Base-by-base conservation (phyloP, 2,329 filamentous ascomycete genomes). In the Xylaria sp. region DNA sequence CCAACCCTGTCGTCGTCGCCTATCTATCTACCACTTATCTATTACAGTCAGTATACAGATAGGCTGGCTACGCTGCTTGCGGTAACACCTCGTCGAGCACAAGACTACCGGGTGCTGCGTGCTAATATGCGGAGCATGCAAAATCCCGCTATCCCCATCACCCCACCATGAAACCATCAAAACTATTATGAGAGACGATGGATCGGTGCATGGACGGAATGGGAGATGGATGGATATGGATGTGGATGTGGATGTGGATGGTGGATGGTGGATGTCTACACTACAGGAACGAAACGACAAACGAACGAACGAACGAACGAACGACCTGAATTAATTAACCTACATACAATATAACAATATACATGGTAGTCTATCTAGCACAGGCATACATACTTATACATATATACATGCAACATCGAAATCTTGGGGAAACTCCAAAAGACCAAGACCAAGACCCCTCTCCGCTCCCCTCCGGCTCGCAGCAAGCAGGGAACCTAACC, bases 81-180 rank as follows among this genome's bases (percentile, higher is more conserved):
- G 23, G 48, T 51, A 51, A 29, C 48, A 51, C 23, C 25, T 29
- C 21, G 3, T n/a, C 18, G 18, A 48, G 44, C 44, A 48, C 44
- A 48, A 48, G 44, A 48, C 21, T 48, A 35, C 18, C 44, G 21
- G n/a, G 44, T 47, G 21, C n/a, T 35, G 18, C 32, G 13, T 50
- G 21, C 18, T 21, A 27, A 35, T 54, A 35, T 42, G 32, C 54
- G 21, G 29, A 60, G 37, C 63, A 57, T 57, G 51, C 44, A 63
- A 44, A 66, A 37, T 35, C 44, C 54, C 65, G 23, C 42, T 18
- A 44, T 55, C 51, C 51, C 42, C 35, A 54, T 47, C 54, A 67
- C 60, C 65, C 64, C 64, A 44, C 64, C 58, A 66, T 57, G 48
- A 27, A 47, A 40, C 53, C 40, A 57, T 50, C 10, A 58, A 62